These are phyloP conservation scores for Hypoxylon intermedium DNA, from an alignment of 495 filamentous ascomycete species.

Conservation along the genomic window DNA sequence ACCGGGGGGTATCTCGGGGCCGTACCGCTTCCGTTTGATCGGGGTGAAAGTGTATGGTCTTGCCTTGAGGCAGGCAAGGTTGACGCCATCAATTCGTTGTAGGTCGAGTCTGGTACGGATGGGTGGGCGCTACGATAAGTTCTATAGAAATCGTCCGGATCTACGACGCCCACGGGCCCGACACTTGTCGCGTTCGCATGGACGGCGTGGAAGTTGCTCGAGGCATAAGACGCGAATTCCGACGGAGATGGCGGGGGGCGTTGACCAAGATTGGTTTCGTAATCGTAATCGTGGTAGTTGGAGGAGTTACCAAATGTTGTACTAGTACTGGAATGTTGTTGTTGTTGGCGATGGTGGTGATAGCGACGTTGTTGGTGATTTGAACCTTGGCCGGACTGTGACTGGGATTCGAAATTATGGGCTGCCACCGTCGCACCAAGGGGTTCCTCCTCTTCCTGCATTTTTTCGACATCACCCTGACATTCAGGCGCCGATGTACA, in stretches of 20 bases:
- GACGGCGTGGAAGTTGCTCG: conserved; percentile 48
- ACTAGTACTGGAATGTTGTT: too few relatives aligned
- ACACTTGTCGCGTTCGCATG: conserved; percentile 46
- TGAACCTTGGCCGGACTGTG: conserved; percentile 29
- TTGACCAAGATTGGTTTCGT: conserved; percentile 16
- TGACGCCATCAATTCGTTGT: conserved; percentile 46
- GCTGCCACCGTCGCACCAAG: conserved; percentile 46
- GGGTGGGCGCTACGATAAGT: conserved; percentile 50
- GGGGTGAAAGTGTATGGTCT: conserved; percentile 32
- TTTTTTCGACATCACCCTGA: conserved; percentile 42
- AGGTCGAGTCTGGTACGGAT: conserved; percentile 25
- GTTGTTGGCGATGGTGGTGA: conserved; percentile 34
- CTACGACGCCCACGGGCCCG: conserved; percentile 45
- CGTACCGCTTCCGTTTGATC: conserved; percentile 48
- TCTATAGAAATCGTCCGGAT: conserved; percentile 63
- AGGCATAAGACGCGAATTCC: conserved; percentile 47
- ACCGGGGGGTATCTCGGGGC: conserved; percentile 48
- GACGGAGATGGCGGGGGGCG: conserved; percentile 25
- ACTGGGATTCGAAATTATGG: conserved; percentile 44
- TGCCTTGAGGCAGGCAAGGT: conserved; percentile 42
- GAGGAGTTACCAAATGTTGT: conserved; percentile 33
- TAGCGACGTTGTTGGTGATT: conserved; percentile 36
- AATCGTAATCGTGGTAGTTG: conserved; percentile 32
- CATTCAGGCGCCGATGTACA: conserved; percentile 37
- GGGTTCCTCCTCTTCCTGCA: conserved; percentile 46